These are phyloP conservation scores for Paraglomus occultum DNA, from an alignment of 192 early-diverging fungal species.

Conservation along the genomic window DNA sequence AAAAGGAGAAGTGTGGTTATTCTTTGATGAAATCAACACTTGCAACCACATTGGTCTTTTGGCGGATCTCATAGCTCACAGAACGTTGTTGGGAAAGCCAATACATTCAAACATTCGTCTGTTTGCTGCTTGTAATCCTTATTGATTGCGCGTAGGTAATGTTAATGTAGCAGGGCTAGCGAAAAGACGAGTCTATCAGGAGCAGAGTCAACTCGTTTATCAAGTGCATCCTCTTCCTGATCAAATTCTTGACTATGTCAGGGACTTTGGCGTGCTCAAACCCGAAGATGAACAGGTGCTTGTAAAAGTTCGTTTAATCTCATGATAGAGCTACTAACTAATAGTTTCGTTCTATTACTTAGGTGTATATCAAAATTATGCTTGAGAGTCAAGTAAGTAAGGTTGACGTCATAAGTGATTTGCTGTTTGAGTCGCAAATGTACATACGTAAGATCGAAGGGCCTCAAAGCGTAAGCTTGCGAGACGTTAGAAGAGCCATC, in stretches of 20 bases:
- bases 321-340: neutral
- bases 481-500: constrained; percentile 24
- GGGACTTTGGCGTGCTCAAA: constrained; percentile 25
- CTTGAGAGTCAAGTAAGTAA: neutral
- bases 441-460: constrained; percentile 26
- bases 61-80: constrained; percentile 5
- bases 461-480: constrained; percentile 21
- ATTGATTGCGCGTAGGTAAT: neutral
- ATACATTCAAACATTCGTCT: constrained; percentile 19
- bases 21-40: constrained; percentile 29
- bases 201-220: constrained; percentile 14
- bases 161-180: neutral
- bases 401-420: neutral
- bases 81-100: neutral
- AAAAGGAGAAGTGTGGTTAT: constrained; percentile 2
- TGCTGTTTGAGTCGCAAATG: constrained; percentile 24
- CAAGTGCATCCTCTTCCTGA: constrained; percentile 25
- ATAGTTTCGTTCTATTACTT: no score
- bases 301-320: neutral
- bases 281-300: constrained; percentile 7
- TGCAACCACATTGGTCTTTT: constrained; percentile 22
- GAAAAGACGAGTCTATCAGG: constrained; percentile 5
- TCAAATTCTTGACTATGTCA: constrained; percentile 23
- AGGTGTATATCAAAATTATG: constrained; percentile 10
- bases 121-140: constrained; percentile 29